Evolutionary conservation across 768 basidiomycete genomes (phyloP), one percentile per base, ranked within the genome.

Genomic region (Pisolithus microcarpus): DNA sequence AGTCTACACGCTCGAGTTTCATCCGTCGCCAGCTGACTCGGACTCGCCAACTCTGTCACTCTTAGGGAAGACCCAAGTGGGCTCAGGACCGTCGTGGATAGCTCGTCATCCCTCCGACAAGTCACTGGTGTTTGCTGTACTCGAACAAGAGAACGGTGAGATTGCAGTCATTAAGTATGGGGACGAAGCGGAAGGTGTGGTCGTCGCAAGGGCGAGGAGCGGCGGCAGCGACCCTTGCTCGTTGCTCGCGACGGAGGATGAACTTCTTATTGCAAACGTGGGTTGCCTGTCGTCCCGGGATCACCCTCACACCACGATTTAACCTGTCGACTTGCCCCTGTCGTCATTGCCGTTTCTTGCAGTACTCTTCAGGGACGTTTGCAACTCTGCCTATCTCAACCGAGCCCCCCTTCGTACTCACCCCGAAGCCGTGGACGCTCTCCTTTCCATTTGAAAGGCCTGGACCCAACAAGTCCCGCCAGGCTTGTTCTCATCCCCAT

Each of bases 61-160:
- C 30, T 58, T 69, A 11, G 75, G 79, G 4, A 55, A 72, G 15
- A 58, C 79, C 46, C 61, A 64, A 8, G 78, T 81, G 34, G 84
- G 85, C 24, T 66, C 74, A 56, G 79, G 80, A 58, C 85, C 89
- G 0, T 88, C 87, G 5, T 92, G 90, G 90, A 74, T 93, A 54
- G 76, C 82, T 10, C 67, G 71, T 7, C 77, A 85, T 59, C 81
- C 82, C 0, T 65, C 61, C 0, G 77, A 84, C 53, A 71, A 67
- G 40, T 76, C 79, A 3, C 58, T 90, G 24, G 70, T 88, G 30
- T 84, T 83, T 58, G 70, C 87, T 10, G 82, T 76, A 0, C 71
- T 90, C 18, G 84, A 90, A 57, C 78, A 84, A 52, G 56, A 72
- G 0, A 77, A 85, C n/a, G 89, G 91, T 13, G 72, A 73, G 63